Base-by-base conservation (phyloP, 352 stramenopile genomes). In the Halophytophthora batemanensis region DNA sequence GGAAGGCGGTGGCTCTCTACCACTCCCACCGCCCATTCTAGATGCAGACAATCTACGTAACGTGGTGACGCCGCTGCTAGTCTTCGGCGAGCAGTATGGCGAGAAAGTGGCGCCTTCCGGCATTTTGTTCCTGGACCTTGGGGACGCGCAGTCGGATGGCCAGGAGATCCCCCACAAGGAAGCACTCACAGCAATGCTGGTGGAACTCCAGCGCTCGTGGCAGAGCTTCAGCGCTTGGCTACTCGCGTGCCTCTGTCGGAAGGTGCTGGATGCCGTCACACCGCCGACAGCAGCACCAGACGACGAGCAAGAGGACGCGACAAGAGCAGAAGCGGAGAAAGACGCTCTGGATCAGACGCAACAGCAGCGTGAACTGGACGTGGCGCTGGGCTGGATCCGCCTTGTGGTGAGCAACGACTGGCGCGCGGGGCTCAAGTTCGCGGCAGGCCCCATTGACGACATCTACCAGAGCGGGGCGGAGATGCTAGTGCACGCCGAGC, bases 341-440 rank as follows among this genome's bases (percentile, higher is more conserved):
- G 36, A 38, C 15, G 3, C 0, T 13, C 28, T 11, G 47, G 14
- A 11, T 50, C 8, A 34, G 22, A 12, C 11, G 15, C 42, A 53
- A 15, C 17, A 58, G 35, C 19, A 40, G 35, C 52, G 37, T 15
- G 71, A 82, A 34, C 40, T 76, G 6, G 71, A 78, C 21, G 46
- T 77, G 23, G 48, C 55, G 14, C 35, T 89, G 11, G 55, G 67
- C 15, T 89, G 76, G 77, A 77, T 87, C 53, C 77, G 86, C 37
- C 71, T 82, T 17, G 58, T 89, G 51, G 53, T 78, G 18, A 74
- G 71, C 40, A 86, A 85, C 50, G 74, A 84, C 25, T 89, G 80
- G 67, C 75, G 80, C 13, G 75, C 86, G 37, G 65, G 61, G 35
- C 50, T 87, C 35, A 82, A 79, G 69, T 82, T 86, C 43, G 71